These are phyloP conservation scores for Epichloe brachyelytri DNA, from an alignment of 2,329 filamentous ascomycete species.

Conservation along the genomic window DNA sequence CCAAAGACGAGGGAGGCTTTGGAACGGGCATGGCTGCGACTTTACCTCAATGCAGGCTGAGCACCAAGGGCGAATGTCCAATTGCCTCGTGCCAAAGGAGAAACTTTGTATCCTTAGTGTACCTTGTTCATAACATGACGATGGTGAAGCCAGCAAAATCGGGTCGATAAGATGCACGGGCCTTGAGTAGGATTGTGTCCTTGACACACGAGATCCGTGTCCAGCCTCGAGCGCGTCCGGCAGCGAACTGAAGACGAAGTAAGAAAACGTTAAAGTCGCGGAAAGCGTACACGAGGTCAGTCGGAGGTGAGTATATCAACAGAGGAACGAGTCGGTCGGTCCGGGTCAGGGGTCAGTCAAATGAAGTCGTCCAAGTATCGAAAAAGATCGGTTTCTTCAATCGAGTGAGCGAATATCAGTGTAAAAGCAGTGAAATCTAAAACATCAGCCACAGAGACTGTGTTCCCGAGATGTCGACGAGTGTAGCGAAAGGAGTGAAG, in stretches of 20 bases:
- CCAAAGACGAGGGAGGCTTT: slow-evolving; percentile 54
- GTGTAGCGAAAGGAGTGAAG: neutral
- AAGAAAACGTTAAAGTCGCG: neutral
- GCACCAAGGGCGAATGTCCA: neutral
- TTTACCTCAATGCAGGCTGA: slow-evolving; percentile 2
- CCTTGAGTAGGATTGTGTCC: neutral
- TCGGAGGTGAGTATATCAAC: neutral
- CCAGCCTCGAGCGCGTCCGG: neutral
- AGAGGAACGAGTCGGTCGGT: neutral
- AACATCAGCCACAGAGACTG: neutral
- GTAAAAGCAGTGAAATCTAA: neutral
- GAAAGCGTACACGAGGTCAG: neutral
- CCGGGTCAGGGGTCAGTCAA: neutral
- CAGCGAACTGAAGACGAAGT: neutral
- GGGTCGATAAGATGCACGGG: neutral
- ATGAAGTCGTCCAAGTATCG: neutral
- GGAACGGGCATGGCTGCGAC: slow-evolving; percentile 53
- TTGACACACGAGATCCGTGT: neutral
- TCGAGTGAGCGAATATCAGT: neutral
- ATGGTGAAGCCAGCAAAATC: slow-evolving; percentile 1
- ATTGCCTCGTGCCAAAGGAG: neutral
- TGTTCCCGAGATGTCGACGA: neutral
- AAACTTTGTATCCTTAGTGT: neutral
- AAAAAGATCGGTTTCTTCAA: neutral
- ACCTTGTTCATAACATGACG: slow-evolving; percentile 5